Evolutionary conservation across 345 rosid genomes (phyloP), one percentile per base, ranked within the genome.

Genomic region (Physaria fendleri): DNA sequence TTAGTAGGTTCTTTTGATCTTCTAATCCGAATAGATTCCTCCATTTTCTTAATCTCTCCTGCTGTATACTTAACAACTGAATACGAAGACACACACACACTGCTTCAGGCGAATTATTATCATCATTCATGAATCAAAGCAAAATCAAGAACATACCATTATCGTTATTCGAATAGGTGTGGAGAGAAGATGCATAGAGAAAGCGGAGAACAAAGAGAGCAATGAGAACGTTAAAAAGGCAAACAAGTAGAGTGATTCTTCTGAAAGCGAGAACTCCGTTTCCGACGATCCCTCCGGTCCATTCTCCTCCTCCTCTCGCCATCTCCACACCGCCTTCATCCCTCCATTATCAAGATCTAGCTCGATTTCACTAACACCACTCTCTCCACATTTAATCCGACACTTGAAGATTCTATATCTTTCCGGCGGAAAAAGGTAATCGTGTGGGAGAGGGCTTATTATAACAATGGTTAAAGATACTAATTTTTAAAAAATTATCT

Each of bases 131-230:
- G n/a, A n/a, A n/a, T n/a, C n/a, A n/a, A n/a, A n/a, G n/a, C n/a
- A n/a, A n/a, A n/a, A n/a, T n/a, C n/a, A n/a, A n/a, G n/a, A n/a
- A n/a, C n/a, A n/a, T n/a, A n/a, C n/a, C n/a, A n/a, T n/a, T n/a
- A n/a, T n/a, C n/a, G n/a, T n/a, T n/a, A n/a, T n/a, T n/a, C n/a
- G n/a, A n/a, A n/a, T n/a, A 79, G 64, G 85, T 34, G 58, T 87
- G 81, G 65, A 89, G 86, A 56, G 96, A 90, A 54, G 95, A 90
- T 9, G 75, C 68, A 68, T 94, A 94, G 58, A 90, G 81, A 72
- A 85, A 83, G 49, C 85, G 88, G 55, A 94, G 88, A 69, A 90
- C 90, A 71, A 69, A 90, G 57, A 94, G 97, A 64, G 97, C 97
- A 32, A 90, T 75, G 68, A 90, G 72, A 78, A 94, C 90, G 85